Conservation (phyloP, 306 rosid genomes). For the Cucurbita ficifolia region DNA sequence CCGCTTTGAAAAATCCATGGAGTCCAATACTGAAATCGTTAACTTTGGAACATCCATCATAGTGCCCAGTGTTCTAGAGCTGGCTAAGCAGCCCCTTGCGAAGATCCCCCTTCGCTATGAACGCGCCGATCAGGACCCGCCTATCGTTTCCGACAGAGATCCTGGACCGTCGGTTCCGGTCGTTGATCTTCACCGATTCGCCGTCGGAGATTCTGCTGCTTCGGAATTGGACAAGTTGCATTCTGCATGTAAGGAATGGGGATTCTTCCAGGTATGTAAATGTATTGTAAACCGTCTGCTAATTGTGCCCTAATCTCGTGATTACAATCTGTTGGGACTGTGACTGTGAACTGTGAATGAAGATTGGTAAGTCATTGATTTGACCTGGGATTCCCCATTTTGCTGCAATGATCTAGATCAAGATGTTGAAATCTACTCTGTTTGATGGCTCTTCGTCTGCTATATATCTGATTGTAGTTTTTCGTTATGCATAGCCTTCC, state of each 20-base stretch:
- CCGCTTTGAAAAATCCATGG: neutral
- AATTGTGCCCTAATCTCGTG: neutral
- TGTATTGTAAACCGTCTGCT: neutral
- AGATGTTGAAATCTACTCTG: too few relatives aligned
- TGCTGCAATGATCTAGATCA: too few relatives aligned
- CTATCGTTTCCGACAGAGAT: neutral
- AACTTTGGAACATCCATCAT: constrained; percentile 17
- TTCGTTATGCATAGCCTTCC: too few relatives aligned
- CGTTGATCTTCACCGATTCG: constrained; percentile 8
- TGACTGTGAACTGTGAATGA: neutral
- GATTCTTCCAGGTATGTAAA: constrained; percentile 21
- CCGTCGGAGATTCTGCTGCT: neutral
- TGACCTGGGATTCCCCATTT: neutral
- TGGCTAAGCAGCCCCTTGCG: constrained; percentile 5
- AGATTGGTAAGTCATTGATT: neutral
- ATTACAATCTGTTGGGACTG: too few relatives aligned
- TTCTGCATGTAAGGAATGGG: constrained; percentile 19
- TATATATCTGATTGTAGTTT: too few relatives aligned
- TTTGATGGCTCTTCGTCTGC: too few relatives aligned
- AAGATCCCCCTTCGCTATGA: constrained; percentile 11
- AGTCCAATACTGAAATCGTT: neutral
- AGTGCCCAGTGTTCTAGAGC: constrained; percentile 27
- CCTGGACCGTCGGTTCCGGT: constrained; percentile 10
- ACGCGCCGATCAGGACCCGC: neutral
- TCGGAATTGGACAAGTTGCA: constrained; percentile 14